phyloP scores from a whole-genome alignment of 202 grass and related monocot genomes.

The Setaria italica region DNA sequence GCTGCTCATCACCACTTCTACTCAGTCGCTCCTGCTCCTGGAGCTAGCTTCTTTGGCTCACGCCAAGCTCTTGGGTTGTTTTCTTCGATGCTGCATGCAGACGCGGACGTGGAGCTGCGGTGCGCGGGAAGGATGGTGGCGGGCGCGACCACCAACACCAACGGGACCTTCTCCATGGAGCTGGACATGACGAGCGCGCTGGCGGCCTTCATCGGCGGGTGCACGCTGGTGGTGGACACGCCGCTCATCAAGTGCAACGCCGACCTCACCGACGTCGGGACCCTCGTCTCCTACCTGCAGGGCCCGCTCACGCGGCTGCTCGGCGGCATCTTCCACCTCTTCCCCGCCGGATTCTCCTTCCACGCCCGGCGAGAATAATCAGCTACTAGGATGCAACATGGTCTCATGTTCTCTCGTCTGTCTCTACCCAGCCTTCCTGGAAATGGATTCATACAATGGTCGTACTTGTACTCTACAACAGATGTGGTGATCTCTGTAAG shows the following conservation, averaged over 20 bases:
- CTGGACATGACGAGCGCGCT: constrained; percentile 45
- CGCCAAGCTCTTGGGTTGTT: too few relatives aligned
- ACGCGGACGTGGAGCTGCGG: constrained; percentile 73
- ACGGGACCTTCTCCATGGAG: constrained; percentile 65
- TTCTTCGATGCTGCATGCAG: constrained; percentile 19
- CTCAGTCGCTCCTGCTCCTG: too few relatives aligned
- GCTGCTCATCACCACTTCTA: not conserved
- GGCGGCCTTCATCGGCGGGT: constrained; percentile 42
- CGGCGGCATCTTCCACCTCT: constrained; percentile 55
- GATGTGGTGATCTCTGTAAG: not conserved
- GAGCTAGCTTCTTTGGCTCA: too few relatives aligned
- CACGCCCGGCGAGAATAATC: not conserved
- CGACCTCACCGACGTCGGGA: constrained; percentile 50
- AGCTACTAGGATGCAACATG: too few relatives aligned
- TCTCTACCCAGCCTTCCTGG: not conserved
- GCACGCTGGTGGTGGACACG: constrained; percentile 67
- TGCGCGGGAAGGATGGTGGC: constrained; percentile 56
- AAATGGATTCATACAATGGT: not conserved
- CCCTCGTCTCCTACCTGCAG: constrained; percentile 55
- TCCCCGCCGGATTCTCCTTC: constrained; percentile 59
- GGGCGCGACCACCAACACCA: constrained; percentile 60
- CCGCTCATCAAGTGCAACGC: constrained; percentile 73
- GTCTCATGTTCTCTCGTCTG: not conserved
- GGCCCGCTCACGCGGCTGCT: constrained; percentile 55
- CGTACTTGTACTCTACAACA: not conserved